Evolutionary conservation across 352 stramenopile genomes (phyloP).

Genomic region (Nothophytophthora sp.): DNA sequence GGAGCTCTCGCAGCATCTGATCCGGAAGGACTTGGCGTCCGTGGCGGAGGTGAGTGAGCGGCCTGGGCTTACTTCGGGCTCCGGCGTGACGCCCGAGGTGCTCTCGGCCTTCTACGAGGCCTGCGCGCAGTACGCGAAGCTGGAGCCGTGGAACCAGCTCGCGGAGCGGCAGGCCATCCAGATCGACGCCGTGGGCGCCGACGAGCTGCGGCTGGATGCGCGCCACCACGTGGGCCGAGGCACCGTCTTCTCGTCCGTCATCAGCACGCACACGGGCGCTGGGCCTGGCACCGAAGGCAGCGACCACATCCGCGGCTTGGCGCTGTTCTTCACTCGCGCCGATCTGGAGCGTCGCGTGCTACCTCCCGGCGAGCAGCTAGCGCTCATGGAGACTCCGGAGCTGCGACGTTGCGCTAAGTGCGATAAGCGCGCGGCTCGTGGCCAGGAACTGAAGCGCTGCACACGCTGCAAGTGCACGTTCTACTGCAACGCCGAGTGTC

Average conservation of each 20-base stretch:
- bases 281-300: conserved; percentile 28
- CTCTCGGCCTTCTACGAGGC: conserved; percentile 63
- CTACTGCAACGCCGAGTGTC: conserved; percentile 76
- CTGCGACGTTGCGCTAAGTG: conserved; percentile 75
- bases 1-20: conserved; percentile 78
- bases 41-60: conserved; percentile 79
- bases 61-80: conserved; percentile 54
- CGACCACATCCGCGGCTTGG: conserved; percentile 71
- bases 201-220: conserved; percentile 69
- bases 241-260: conserved; percentile 77
- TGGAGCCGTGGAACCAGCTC: conserved; percentile 71
- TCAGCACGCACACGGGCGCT: conserved; percentile 46
- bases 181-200: conserved; percentile 59
- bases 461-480: conserved; percentile 87
- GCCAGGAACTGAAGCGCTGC: conserved; percentile 72
- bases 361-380: conserved; percentile 60
- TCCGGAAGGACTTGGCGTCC: conserved; percentile 80
- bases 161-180: conserved; percentile 82
- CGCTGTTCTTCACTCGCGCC: conserved; percentile 75
- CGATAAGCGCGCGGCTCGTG: conserved; percentile 68
- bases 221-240: conserved; percentile 53
- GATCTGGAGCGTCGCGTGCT: conserved; percentile 80
- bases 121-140: conserved; percentile 58
- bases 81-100: conserved; percentile 57
- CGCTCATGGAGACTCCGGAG: conserved; percentile 69